These are phyloP conservation scores for Mollisiaceae sp. DNA, from an alignment of 2,329 filamentous ascomycete genomes.

Conservation along the genomic window DNA sequence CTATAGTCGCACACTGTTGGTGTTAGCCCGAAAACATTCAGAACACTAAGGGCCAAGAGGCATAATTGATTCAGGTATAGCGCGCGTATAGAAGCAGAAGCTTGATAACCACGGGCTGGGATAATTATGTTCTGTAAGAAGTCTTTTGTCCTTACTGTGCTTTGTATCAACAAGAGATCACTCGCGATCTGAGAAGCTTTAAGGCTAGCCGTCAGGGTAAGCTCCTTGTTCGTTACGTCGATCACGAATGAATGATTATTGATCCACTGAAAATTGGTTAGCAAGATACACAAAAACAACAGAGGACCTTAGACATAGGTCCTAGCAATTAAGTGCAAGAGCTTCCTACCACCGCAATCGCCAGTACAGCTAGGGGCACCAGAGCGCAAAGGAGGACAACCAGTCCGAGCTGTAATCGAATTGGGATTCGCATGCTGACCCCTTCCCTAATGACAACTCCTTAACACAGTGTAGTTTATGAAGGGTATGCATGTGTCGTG, in stretches of 20 bases:
- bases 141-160: constrained; percentile 48
- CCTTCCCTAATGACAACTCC: neutral
- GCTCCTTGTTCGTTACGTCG: constrained; percentile 60
- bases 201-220: constrained; percentile 81
- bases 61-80: too few relatives aligned
- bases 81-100: too few relatives aligned
- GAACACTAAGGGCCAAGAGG: neutral
- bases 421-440: constrained; percentile 76
- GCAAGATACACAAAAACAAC: constrained; percentile 32
- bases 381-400: constrained; percentile 79
- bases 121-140: neutral
- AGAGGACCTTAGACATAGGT: neutral
- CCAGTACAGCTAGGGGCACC: constrained; percentile 75
- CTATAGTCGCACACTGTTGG: constrained; percentile 63
- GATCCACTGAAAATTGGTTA: constrained; percentile 47
- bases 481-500: neutral
- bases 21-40: neutral
- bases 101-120: too few relatives aligned
- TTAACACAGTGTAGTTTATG: neutral
- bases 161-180: constrained; percentile 79
- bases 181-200: constrained; percentile 83
- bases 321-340: neutral
- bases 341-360: constrained; percentile 61
- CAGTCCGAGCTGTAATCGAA: constrained; percentile 83
- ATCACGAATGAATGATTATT: constrained; percentile 67